Evolutionary conservation across 2,329 filamentous ascomycete species (phyloP), one percentile per base, ranked within the genome.

Genomic region (Rachicladosporium sp.): DNA sequence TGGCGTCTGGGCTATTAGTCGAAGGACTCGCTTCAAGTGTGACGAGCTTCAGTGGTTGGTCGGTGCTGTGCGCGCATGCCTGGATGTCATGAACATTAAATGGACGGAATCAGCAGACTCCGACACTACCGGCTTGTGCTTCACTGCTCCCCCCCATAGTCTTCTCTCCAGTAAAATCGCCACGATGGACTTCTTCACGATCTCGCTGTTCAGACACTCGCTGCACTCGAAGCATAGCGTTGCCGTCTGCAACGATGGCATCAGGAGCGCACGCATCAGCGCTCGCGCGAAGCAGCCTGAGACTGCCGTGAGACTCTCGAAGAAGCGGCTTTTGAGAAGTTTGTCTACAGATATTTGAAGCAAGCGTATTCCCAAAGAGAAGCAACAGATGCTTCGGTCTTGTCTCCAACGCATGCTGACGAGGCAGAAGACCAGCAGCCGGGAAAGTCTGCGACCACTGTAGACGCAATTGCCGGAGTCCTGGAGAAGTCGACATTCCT

Each of bases 101-200:
- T 45, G 42, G 35, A 41, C 35, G 33, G 50, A 54, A 37, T 37
- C 47, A 29, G 42, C 46, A 12, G 43, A 39, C 21, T n/a, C 38
- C 12, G 30, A 38, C 8, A 27, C 23, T 6, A 6, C 23, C 7
- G 45, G 41, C 9, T 36, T 45, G 0, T 44, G 41, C 13, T 50
- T 50, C 37, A 23, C 37, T 6, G 46, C 38, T 8, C 33, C 45
- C 4, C 50, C 45, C 4, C 50, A 51, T 29, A 27, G 27, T 8
- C 21, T 32, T 2, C 12, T 38, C 7, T 13, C 32, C 3, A 32
- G 35, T 1, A 33, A 29, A 2, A 40, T 52, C 10, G 47, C 49
- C 2, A 50, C 47, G 7, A 45, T 37, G 12, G 37, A 50, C 23
- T 54, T 50, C 40, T 51, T 54, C 40, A 41, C 46, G 12, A 45